Percentiles rank a stretch among this genome's conserved stretches.
Conservation (phyloP, 2,329 filamentous ascomycete species). For the Plenodomus biglobosus region DNA sequence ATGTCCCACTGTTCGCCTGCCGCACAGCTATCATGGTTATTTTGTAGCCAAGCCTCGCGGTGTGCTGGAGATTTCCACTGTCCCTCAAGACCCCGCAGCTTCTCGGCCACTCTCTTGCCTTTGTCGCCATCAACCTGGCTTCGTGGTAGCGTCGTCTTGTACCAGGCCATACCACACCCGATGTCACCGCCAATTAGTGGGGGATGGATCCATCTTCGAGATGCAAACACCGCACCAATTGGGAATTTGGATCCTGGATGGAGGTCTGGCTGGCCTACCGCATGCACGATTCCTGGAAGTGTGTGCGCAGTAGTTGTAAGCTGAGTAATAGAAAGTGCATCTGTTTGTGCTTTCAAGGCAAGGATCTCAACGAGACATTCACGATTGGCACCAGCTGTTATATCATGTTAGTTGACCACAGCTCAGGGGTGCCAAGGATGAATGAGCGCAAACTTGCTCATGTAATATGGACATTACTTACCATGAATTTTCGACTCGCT, state of each 20-base stretch:
- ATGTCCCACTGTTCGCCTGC: slow-evolving; percentile 38
- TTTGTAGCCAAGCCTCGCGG: slow-evolving; percentile 35
- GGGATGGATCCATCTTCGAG: slow-evolving; percentile 41
- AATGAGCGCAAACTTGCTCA: slow-evolving; percentile 31
- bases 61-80: slow-evolving; percentile 31
- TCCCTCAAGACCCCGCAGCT: slow-evolving; percentile 41
- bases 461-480: slow-evolving; percentile 11
- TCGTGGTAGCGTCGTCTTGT: slow-evolving; percentile 34
- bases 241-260: slow-evolving; percentile 44
- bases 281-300: slow-evolving; percentile 40
- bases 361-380: slow-evolving; percentile 26
- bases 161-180: slow-evolving; percentile 47
- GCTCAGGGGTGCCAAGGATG: slow-evolving; percentile 1
- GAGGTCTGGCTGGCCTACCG: slow-evolving; percentile 42
- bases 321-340: slow-evolving; percentile 35
- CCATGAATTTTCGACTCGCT: slow-evolving; percentile 17
- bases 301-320: slow-evolving; percentile 34
- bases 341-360: slow-evolving; percentile 30
- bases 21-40: slow-evolving; percentile 18
- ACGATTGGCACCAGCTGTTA: slow-evolving; percentile 19
- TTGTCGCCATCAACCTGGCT: slow-evolving; percentile 39
- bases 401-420: slow-evolving; percentile 2
- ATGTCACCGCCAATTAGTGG: slow-evolving; percentile 45
- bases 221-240: slow-evolving; percentile 43
- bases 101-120: slow-evolving; percentile 41